phyloP scores from a whole-genome alignment of 2,329 filamentous ascomycete genomes.

The Cladosporium colombiae region DNA sequence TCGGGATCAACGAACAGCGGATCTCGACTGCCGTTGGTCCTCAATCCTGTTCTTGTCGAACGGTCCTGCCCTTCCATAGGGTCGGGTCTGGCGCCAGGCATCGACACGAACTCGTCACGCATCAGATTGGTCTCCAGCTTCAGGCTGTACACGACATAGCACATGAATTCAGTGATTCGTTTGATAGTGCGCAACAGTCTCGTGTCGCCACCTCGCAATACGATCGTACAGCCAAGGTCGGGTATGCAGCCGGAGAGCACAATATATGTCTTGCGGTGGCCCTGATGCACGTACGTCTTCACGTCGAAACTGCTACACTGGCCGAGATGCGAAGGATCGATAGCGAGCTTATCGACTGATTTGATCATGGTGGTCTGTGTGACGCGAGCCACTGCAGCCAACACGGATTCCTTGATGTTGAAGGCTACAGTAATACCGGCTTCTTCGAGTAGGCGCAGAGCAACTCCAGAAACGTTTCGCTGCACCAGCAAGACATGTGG shows the following conservation, averaged over 20 bases:
- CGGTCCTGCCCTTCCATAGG: constrained; percentile 40
- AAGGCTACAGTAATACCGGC: constrained; percentile 91
- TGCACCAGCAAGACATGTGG: constrained; percentile 90
- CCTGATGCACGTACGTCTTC: constrained; percentile 87
- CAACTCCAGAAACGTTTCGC: constrained; percentile 87
- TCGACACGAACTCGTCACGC: constrained; percentile 85
- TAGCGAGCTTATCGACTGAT: constrained; percentile 89
- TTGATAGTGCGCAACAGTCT: constrained; percentile 77
- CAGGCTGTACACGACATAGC: constrained; percentile 96
- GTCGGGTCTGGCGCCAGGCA: constrained; percentile 56
- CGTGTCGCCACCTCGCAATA: constrained; percentile 77
- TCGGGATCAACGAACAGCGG: not conserved
- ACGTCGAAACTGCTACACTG: constrained; percentile 87
- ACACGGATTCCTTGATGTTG: constrained; percentile 94
- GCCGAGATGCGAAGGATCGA: constrained; percentile 72
- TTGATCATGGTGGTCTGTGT: constrained; percentile 91
- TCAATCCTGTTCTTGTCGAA: constrained; percentile 12
- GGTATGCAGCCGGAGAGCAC: constrained; percentile 89
- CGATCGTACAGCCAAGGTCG: constrained; percentile 91
- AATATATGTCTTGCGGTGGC: constrained; percentile 89
- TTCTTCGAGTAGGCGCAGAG: constrained; percentile 82
- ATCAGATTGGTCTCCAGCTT: constrained; percentile 94
- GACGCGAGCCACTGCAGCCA: constrained; percentile 91
- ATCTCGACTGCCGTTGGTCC: not conserved
- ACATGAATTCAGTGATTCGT: constrained; percentile 95